Conservation (phyloP, 306 rosid genomes). For the Spatholobus suberectus region DNA sequence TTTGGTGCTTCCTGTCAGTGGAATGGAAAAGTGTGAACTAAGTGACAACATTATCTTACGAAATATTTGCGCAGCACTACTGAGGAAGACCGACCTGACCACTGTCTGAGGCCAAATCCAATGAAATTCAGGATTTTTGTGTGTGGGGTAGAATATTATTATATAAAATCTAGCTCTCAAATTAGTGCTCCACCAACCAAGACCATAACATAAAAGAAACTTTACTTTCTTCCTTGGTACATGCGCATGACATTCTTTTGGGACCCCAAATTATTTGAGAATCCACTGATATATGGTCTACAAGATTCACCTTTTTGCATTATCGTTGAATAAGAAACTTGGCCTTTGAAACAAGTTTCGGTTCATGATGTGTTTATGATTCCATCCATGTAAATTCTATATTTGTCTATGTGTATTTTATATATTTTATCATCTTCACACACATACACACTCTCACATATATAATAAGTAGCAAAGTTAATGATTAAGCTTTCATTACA, state of each 20-base stretch:
- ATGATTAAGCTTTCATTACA: neutral
- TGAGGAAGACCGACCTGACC: neutral
- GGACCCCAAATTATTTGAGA: slow-evolving; percentile 32
- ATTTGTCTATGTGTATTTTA: neutral
- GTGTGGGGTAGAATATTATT: neutral
- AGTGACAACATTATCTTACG: slow-evolving; percentile 19
- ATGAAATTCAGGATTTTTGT: slow-evolving; percentile 17
- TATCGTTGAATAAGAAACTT: neutral
- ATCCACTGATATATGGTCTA: slow-evolving; percentile 31
- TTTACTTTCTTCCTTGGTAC: neutral
- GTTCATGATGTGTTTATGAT: slow-evolving; percentile 19
- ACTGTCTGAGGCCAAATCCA: slow-evolving; percentile 11
- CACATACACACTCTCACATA: neutral
- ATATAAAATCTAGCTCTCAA: neutral
- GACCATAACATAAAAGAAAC: neutral
- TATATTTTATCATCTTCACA: neutral
- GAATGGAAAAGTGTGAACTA: neutral
- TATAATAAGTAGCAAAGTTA: neutral
- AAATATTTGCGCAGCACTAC: neutral
- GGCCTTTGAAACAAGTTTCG: slow-evolving; percentile 15
- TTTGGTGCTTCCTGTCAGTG: slow-evolving; percentile 9
- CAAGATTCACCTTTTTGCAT: slow-evolving; percentile 31
- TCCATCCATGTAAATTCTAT: neutral
- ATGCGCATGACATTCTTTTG: slow-evolving; percentile 35
- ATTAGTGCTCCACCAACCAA: slow-evolving; percentile 53